Conservation (phyloP, 1,284 basidiomycete genomes). For the Flammula alnicola region DNA sequence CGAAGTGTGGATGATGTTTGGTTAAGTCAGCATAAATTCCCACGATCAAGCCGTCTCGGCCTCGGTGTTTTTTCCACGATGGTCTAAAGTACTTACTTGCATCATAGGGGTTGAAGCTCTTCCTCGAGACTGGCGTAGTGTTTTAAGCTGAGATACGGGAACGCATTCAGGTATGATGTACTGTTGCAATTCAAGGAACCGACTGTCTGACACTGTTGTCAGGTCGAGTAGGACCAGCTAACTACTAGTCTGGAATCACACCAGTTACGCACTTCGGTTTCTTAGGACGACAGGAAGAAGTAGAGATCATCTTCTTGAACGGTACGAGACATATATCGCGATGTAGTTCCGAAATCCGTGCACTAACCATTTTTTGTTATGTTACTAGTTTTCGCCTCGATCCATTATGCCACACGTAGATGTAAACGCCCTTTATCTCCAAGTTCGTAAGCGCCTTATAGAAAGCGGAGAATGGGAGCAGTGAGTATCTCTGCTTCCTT, state of each 20-base stretch:
- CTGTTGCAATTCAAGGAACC: too few relatives aligned
- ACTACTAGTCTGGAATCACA: too few relatives aligned
- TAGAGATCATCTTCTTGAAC: background rate
- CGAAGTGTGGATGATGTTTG: background rate
- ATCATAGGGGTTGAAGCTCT: slow-evolving; percentile 1
- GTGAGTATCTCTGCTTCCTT: slow-evolving; percentile 35
- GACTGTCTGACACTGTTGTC: too few relatives aligned
- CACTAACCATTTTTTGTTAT: background rate
- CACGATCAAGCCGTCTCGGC: slow-evolving; percentile 3
- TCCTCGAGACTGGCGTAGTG: background rate
- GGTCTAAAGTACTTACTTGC: too few relatives aligned
- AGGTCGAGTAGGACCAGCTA: too few relatives aligned
- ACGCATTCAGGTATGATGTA: too few relatives aligned
- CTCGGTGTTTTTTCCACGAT: background rate
- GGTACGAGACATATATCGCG: background rate
- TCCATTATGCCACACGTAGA: slow-evolving; percentile 34
- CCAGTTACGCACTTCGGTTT: too few relatives aligned
- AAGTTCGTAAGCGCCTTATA: slow-evolving; percentile 59
- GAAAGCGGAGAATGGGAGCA: slow-evolving; percentile 72
- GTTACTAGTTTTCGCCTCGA: background rate
- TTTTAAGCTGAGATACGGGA: background rate
- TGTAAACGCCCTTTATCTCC: slow-evolving; percentile 50
- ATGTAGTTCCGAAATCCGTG: background rate
- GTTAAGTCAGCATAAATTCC: slow-evolving; percentile 4
- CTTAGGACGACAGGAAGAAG: too few relatives aligned